phyloP scores from a whole-genome alignment of 768 basidiomycete species.

The Leccinellum albellum region DNA sequence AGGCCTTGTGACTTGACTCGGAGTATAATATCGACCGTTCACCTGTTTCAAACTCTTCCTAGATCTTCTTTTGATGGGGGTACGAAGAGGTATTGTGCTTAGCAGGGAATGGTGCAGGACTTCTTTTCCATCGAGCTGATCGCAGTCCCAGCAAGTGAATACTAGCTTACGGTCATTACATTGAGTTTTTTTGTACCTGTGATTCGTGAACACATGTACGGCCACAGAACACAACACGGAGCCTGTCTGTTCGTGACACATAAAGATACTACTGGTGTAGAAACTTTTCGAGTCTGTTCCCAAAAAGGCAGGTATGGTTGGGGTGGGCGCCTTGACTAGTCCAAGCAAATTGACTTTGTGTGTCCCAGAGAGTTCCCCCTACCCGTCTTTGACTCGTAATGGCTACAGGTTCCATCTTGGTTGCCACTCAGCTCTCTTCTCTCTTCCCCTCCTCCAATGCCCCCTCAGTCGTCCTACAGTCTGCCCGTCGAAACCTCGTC shows the following conservation, averaged over 20 bases:
- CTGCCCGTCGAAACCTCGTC: conserved; percentile 53
- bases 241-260: too few relatives aligned
- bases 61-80: not conserved
- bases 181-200: not conserved
- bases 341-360: not conserved
- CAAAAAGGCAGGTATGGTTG: conserved; percentile 23
- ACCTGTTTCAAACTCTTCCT: not conserved
- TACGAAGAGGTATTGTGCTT: not conserved
- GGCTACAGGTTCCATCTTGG: conserved; percentile 35
- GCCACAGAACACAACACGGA: too few relatives aligned
- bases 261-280: too few relatives aligned
- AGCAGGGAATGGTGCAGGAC: not conserved
- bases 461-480: conserved; percentile 51
- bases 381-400: conserved; percentile 13
- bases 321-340: not conserved
- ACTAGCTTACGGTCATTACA: not conserved
- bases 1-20: not conserved
- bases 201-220: not conserved
- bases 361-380: not conserved
- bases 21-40: not conserved
- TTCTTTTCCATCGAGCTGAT: not conserved
- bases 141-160: too few relatives aligned
- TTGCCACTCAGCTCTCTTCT: conserved; percentile 63
- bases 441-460: conserved; percentile 52
- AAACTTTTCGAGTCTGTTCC: conserved; percentile 5